Percentiles rank a stretch among this genome's conserved stretches.
Conservation (phyloP, 1,284 basidiomycete genomes). For the Sphagnurus paluster region DNA sequence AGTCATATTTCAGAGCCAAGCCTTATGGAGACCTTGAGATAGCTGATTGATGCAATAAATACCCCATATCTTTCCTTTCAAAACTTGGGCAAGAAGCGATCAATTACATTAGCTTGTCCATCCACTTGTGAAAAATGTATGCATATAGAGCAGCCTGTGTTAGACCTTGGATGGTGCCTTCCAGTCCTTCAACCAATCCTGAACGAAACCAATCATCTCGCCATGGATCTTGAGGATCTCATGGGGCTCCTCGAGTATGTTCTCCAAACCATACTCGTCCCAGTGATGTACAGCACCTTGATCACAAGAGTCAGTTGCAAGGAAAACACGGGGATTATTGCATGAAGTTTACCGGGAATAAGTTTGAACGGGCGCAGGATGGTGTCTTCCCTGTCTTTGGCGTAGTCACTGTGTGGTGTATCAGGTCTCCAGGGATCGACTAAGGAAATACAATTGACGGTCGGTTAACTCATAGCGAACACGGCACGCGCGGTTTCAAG, state of each 20-base stretch:
- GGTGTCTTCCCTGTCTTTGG: conserved; percentile 70
- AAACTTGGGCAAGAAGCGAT: background rate
- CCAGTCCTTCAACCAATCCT: conserved; percentile 79
- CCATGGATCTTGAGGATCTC: conserved; percentile 82
- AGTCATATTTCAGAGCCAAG: conserved; percentile 86
- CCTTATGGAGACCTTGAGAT: conserved; percentile 90
- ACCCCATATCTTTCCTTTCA: conserved; percentile 12
- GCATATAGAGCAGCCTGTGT: background rate
- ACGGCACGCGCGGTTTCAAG: conserved; percentile 18
- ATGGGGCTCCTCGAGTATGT: conserved; percentile 69
- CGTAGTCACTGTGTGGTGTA: conserved; percentile 81
- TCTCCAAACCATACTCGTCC: conserved; percentile 81
- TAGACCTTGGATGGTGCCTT: conserved; percentile 24
- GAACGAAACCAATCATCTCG: conserved; percentile 82
- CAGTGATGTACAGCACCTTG: conserved; percentile 87
- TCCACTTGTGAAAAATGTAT: too few relatives aligned
- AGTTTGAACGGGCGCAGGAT: conserved; percentile 80
- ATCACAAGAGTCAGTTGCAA: conserved; percentile 3
- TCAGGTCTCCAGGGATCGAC: conserved; percentile 91
- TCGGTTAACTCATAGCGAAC: background rate
- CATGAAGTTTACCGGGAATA: conserved; percentile 67
- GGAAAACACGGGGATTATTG: conserved; percentile 5
- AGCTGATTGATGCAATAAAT: conserved; percentile 50
- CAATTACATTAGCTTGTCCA: too few relatives aligned
- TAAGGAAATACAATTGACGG: conserved; percentile 26